phyloP scores from a whole-genome alignment of 1,139 yeast genomes.

The Taphrina wiesneri region DNA sequence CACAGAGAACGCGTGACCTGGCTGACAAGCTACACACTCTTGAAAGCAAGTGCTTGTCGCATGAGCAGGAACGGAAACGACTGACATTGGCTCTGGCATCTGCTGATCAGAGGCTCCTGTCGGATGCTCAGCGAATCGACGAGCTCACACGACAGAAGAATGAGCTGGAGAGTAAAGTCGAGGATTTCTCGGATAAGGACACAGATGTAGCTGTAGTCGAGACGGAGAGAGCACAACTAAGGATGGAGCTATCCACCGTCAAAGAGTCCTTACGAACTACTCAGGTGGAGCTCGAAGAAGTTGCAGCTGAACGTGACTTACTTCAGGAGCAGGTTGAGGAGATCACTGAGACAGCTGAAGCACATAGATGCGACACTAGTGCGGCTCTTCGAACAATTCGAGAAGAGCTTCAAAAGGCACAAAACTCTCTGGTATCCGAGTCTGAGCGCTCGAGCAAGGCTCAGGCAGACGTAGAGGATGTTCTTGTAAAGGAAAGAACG shows the following conservation, averaged over 20 bases:
- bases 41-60: background rate
- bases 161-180: conserved; percentile 6
- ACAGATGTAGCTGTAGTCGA: conserved; percentile 2
- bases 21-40: background rate
- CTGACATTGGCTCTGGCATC: background rate
- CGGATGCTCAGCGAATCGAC: background rate
- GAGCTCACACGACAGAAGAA: conserved; percentile 12
- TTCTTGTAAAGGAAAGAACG: background rate
- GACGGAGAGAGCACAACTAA: conserved; percentile 9
- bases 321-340: conserved; percentile 25
- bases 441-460: background rate
- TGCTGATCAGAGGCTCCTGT: conserved; percentile 11
- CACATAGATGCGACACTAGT: background rate
- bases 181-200: background rate
- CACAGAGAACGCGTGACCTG: background rate
- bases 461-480: background rate
- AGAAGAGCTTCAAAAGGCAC: background rate
- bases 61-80: conserved; percentile 26
- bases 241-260: conserved; percentile 6
- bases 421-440: background rate
- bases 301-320: conserved; percentile 24
- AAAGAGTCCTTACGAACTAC: background rate
- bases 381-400: background rate
- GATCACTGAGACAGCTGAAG: background rate
- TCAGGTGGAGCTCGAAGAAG: conserved; percentile 27